Base-by-base conservation (phyloP, 768 basidiomycete species). In the Trichaptum fuscoviolaceum region DNA sequence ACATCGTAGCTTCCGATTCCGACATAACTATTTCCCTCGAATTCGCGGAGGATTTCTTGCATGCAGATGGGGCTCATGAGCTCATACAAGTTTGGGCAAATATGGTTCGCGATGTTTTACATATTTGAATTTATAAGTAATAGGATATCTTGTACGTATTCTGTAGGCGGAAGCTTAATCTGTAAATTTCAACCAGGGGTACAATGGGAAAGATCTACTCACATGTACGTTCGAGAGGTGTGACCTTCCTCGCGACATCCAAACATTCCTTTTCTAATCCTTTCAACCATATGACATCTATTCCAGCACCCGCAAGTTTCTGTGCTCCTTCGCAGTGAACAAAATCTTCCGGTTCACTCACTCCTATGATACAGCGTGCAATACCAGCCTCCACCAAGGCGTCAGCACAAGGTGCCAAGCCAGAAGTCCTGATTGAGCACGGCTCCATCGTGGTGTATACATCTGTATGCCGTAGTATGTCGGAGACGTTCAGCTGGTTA, bases 371-470 rank as follows among this genome's bases (percentile, higher is more conserved):
- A 70, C 96, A 96, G 24, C 89, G 83, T 60, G 79, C 84, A 57
- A 99, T 81, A 57, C 80, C 79, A 4, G 91, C 88, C 18, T 80
- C 80, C 35, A 97, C 85, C 63, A 99, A 84, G 2, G 91, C 90
- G 68, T 95, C 86, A 10, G 93, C 88, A 74, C 97, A 99, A 1
- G 95, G 89, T 0, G 87, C 77, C 58, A 96, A 82, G 2, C 96
- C 96, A 0, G 93, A 95, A 9, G 93, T 90, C 67, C 97, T 82
- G 35, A 92, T 76, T 5, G 95, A 96, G 74, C 97, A 99, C 10
- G 96, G 97, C 73, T 99, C 97, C 81, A 99, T 85, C 0, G 97
- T 99, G 0, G 96, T 96, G 73, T 97, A 99, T 58, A 92, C 88
- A 74, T 94, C 91, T 25, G 87, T 81, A 10, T 73, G 67, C 4